Conservation (phyloP, 2,329 filamentous ascomycete genomes). For the Furcasterigmium sp. region DNA sequence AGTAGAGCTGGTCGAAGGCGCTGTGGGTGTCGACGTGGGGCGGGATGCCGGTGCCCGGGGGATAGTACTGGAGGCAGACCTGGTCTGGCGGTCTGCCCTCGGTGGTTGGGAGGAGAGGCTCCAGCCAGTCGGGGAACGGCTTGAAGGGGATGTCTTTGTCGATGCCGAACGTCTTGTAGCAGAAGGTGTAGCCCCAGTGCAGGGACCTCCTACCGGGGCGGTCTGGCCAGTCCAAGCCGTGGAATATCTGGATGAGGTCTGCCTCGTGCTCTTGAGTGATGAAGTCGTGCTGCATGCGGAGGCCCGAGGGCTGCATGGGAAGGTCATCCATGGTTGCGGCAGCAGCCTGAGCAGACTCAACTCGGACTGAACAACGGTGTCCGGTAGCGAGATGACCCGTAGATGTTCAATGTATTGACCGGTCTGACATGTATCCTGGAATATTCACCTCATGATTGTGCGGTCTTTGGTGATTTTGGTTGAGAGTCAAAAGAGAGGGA, state of each 20-base stretch:
- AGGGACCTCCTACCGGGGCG: constrained; percentile 41
- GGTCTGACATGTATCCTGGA: too few species aligned
- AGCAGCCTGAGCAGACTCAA: too few species aligned
- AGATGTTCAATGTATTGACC: too few species aligned
- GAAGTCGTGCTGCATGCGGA: constrained; percentile 41
- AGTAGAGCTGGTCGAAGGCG: constrained; percentile 38
- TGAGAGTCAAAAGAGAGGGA: too few species aligned
- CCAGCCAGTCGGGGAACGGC: constrained; percentile 45
- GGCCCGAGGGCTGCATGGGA: constrained; percentile 25
- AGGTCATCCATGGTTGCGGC: constrained; percentile 19
- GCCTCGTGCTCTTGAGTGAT: constrained; percentile 38
- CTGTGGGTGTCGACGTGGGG: constrained; percentile 53
- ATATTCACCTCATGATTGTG: too few species aligned
- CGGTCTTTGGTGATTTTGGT: too few species aligned
- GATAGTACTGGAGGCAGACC: constrained; percentile 56
- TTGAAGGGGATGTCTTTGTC: constrained; percentile 43
- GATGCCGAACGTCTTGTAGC: constrained; percentile 53
- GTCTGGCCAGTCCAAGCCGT: constrained; percentile 40
- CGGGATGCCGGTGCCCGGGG: constrained; percentile 54
- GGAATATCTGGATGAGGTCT: constrained; percentile 36
- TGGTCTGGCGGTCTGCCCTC: constrained; percentile 46
- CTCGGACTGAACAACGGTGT: too few species aligned
- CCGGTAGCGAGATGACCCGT: too few species aligned
- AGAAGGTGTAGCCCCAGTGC: constrained; percentile 53
- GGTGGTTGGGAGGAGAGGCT: constrained; percentile 37